phyloP scores from a whole-genome alignment of 495 filamentous ascomycete species.

The Geoglossum glabrum region DNA sequence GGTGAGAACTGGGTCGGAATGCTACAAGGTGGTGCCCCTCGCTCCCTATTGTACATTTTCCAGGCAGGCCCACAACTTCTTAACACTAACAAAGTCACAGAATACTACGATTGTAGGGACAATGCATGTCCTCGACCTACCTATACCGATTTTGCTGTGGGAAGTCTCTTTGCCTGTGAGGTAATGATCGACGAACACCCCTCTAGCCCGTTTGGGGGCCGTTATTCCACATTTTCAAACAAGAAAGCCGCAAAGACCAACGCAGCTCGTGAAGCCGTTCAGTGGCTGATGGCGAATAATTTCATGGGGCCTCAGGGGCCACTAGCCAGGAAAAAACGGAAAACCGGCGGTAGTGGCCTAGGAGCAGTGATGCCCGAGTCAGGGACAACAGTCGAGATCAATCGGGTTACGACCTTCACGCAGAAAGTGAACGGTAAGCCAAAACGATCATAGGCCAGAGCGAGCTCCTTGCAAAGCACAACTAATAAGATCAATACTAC shows the following conservation, averaged over 20 bases:
- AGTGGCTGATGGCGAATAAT: slow-evolving; percentile 10
- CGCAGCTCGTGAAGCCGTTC: slow-evolving; percentile 12
- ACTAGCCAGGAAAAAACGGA: background rate
- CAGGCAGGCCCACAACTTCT: no score
- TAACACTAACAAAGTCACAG: no score
- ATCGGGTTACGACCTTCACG: background rate
- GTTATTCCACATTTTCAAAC: slow-evolving; percentile 6
- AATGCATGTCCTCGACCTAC: background rate
- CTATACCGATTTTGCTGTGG: background rate
- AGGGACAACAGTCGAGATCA: background rate
- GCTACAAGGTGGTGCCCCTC: background rate
- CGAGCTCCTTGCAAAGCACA: background rate
- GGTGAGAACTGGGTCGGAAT: background rate
- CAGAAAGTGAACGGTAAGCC: background rate
- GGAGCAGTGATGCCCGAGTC: background rate
- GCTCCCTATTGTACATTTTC: background rate
- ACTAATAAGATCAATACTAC: no score
- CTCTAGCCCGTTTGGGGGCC: background rate
- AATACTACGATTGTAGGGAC: background rate
- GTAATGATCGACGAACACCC: background rate
- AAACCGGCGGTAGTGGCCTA: background rate
- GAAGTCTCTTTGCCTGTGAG: background rate
- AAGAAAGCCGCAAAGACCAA: slow-evolving; percentile 15
- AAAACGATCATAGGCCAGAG: background rate
- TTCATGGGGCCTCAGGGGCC: background rate